Evolutionary conservation across 257 asterid species (phyloP).

Genomic region (Nicotiana benthamiana): DNA sequence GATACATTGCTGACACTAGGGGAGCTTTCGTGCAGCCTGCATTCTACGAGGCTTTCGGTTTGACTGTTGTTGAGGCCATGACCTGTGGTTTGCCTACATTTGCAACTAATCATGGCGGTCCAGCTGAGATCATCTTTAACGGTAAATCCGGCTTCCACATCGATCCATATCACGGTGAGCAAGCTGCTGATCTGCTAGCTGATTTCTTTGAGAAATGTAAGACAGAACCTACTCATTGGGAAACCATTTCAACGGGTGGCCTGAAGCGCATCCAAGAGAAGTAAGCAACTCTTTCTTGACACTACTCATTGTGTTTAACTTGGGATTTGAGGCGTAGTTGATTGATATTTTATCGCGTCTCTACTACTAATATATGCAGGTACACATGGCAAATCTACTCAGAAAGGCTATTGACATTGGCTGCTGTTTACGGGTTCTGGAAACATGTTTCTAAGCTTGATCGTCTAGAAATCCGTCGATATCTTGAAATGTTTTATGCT

Average conservation of each 20-base stretch:
- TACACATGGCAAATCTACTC: conserved; percentile 95
- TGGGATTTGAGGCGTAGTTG: background rate
- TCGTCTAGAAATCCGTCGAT: conserved; percentile 74
- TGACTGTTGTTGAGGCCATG: conserved; percentile 98
- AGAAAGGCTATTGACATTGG: conserved; percentile 65
- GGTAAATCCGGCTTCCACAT: conserved; percentile 13
- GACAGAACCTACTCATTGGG: conserved; percentile 45
- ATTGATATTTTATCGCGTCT: background rate
- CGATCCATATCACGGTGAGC: conserved; percentile 10
- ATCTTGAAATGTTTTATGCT: conserved; percentile 87
- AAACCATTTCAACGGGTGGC: conserved; percentile 54
- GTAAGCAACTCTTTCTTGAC: conserved; percentile 28
- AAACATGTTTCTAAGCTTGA: conserved; percentile 79
- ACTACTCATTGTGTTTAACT: background rate
- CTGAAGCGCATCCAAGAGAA: conserved; percentile 86
- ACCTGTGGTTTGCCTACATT: conserved; percentile 39
- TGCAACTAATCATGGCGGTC: conserved; percentile 16
- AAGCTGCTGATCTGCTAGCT: conserved; percentile 11
- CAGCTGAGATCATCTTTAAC: conserved; percentile 11
- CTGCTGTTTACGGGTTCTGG: conserved; percentile 97
- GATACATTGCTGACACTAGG: conserved; percentile 68
- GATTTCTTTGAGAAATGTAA: conserved; percentile 11
- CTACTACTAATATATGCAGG: conserved; percentile 19
- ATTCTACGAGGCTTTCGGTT: conserved; percentile 89
- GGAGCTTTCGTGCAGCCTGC: conserved; percentile 97